These are phyloP conservation scores for Penicillium psychrosexuale DNA, from an alignment of 2,329 filamentous ascomycete species.

Conservation along the genomic window DNA sequence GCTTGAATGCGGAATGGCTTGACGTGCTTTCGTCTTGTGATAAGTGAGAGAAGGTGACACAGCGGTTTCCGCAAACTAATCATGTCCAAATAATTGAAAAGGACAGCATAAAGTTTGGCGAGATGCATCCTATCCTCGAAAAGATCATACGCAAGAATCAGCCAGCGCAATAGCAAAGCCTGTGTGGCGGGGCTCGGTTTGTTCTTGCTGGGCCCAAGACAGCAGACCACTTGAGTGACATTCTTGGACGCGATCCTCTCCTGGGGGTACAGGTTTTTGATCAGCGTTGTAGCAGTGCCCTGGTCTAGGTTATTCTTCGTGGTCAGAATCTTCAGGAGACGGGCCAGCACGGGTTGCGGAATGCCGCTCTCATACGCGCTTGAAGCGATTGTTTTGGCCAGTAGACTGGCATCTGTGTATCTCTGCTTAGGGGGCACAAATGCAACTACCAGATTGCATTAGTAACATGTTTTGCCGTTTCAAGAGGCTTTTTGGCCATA, in stretches of 20 bases:
- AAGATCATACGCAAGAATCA: slow-evolving; percentile 71
- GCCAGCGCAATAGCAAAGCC: slow-evolving; percentile 70
- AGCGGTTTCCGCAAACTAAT: slow-evolving; percentile 67
- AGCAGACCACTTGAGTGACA: slow-evolving; percentile 65
- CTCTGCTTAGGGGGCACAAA: slow-evolving; percentile 63
- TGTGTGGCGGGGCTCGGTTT: slow-evolving; percentile 73
- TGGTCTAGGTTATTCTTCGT: slow-evolving; percentile 70
- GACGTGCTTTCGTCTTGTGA: slow-evolving; percentile 79
- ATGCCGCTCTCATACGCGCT: slow-evolving; percentile 68
- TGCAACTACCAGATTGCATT: slow-evolving; percentile 29
- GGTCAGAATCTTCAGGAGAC: slow-evolving; percentile 65
- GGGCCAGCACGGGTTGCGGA: slow-evolving; percentile 56
- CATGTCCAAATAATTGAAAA: slow-evolving; percentile 81
- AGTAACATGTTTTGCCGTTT: neutral
- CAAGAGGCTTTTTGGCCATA: slow-evolving; percentile 16
- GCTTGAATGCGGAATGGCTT: slow-evolving; percentile 78
- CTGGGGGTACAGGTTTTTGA: slow-evolving; percentile 75
- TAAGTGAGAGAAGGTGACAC: slow-evolving; percentile 73
- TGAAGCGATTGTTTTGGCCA: slow-evolving; percentile 61
- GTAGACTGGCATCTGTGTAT: slow-evolving; percentile 58
- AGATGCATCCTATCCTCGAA: slow-evolving; percentile 63
- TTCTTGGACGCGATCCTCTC: slow-evolving; percentile 58
- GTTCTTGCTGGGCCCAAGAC: slow-evolving; percentile 71
- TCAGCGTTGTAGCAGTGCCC: slow-evolving; percentile 63
- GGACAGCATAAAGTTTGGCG: slow-evolving; percentile 67